Evolutionary conservation across 148 eudicot genomes (phyloP).

Genomic region (Talinum fruticosum): DNA sequence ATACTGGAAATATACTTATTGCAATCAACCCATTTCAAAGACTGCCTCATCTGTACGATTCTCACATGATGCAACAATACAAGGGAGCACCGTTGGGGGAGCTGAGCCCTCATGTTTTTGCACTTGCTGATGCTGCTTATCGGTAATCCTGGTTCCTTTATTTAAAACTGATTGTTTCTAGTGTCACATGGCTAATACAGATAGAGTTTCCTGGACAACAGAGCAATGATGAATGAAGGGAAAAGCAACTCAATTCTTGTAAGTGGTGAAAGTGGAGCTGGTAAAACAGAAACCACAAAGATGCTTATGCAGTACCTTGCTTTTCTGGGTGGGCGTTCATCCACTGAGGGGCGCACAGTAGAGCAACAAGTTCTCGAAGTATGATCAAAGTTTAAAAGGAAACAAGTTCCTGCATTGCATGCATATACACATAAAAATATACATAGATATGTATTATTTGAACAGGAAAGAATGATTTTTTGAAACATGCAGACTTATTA

Average conservation of each 20-base stretch:
- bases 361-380: slow-evolving; percentile 99
- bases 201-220: slow-evolving; percentile 19
- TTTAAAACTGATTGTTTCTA: not conserved
- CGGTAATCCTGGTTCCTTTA: slow-evolving; percentile 43
- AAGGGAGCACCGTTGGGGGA: slow-evolving; percentile 94
- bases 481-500: not conserved
- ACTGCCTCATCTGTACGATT: slow-evolving; percentile 80
- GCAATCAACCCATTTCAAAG: slow-evolving; percentile 99
- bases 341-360: slow-evolving; percentile 94
- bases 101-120: slow-evolving; percentile 96
- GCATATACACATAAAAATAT: not conserved
- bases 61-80: slow-evolving; percentile 98
- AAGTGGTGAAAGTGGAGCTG: slow-evolving; percentile 97
- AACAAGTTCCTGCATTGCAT: not conserved
- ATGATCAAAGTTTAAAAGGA: slow-evolving; percentile 23
- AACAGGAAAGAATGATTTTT: not conserved
- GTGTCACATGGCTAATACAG: not conserved
- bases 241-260: slow-evolving; percentile 94
- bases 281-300: slow-evolving; percentile 97
- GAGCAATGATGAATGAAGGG: slow-evolving; percentile 91
- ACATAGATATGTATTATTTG: no score
- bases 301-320: slow-evolving; percentile 98
- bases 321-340: slow-evolving; percentile 83
- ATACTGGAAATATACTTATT: slow-evolving; percentile 95
- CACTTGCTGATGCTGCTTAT: slow-evolving; percentile 92